Evolutionary conservation across 495 filamentous ascomycete species (phyloP).

Genomic region (Penicillium longicatenatum): DNA sequence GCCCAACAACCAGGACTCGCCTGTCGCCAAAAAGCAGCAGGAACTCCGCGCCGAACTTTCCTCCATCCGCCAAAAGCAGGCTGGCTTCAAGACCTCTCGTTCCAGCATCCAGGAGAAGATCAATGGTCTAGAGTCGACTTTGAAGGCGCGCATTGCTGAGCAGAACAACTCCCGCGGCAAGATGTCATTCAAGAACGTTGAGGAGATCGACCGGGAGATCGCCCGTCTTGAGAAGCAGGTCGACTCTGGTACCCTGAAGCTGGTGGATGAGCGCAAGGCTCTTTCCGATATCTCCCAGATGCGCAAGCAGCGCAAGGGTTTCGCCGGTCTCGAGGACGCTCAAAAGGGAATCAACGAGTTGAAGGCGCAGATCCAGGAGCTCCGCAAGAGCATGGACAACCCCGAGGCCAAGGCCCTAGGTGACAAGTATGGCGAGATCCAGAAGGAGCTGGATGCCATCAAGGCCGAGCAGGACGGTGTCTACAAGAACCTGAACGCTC

Average conservation of each 20-base stretch:
- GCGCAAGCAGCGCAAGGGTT: conserved; percentile 87
- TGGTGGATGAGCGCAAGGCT: conserved; percentile 97
- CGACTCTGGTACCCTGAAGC: conserved; percentile 80
- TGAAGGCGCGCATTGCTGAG: conserved; percentile 79
- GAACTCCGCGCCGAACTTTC: conserved; percentile 74
- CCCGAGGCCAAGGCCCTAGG: conserved; percentile 87
- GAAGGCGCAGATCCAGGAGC: conserved; percentile 80
- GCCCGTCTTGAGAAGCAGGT: conserved; percentile 77
- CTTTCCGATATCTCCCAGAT: conserved; percentile 77
- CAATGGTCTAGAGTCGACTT: conserved; percentile 76
- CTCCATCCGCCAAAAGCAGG: conserved; percentile 78
- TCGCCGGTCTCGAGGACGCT: conserved; percentile 74
- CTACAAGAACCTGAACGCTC: conserved; percentile 80
- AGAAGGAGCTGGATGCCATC: conserved; percentile 82
- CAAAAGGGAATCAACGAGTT: conserved; percentile 84
- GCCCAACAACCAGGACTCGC: conserved; percentile 74
- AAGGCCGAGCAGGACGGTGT: conserved; percentile 88
- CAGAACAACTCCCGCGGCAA: conserved; percentile 78
- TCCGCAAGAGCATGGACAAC: conserved; percentile 84
- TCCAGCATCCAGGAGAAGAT: conserved; percentile 79
- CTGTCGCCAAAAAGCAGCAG: conserved; percentile 72
- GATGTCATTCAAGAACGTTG: conserved; percentile 79
- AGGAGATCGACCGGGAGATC: conserved; percentile 85
- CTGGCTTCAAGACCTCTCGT: conserved; percentile 76
- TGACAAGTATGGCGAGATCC: conserved; percentile 78